Base-by-base conservation (phyloP, 495 filamentous ascomycete genomes). In the Ascobolus immersus region DNA sequence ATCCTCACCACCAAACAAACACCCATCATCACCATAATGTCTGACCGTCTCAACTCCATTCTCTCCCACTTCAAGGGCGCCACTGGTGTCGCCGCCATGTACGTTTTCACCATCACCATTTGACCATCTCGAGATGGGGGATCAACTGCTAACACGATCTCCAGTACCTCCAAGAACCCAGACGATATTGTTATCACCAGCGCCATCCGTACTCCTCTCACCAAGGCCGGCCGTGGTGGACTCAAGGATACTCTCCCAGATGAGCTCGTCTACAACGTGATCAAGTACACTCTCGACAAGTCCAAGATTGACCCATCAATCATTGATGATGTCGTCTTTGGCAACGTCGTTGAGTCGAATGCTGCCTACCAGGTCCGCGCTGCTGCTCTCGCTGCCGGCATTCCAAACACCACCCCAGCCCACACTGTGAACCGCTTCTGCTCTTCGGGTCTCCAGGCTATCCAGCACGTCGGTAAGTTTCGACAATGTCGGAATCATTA, bases 221-320 rank as follows among this genome's bases (percentile, higher is more conserved):
- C 73, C 39, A 86, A 86, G 56, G 73, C 61, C 17, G 49, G 48
- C 39, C 79, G 79, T 59, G 86, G 86, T 36, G 77, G 84, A 4
- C 72, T 96, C 59, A 93, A 92, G 61, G 86, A 96, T 52, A 86
- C 81, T 12, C 64, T 65, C n/a, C 61, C 93, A 25, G 86, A 96
- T 52, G 75, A 67, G 52, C 59, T 96, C 15, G 54, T 86, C 36
- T 79, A 75, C 52, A 64, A 77, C 27, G 54, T 90, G 14, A 53
- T 92, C 39, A 60, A 36, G 5, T 62, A 89, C 50, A 65, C 80
- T 19, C 47, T 73, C 33, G 56, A 69, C 37, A 69, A 70, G 42
- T 74, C 75, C 30, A 76, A 69, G 25, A 54, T 96, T 30, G 75
- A 91, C 44, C 79, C 82, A 1, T 58, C 67, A 7, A 56, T 91